These are phyloP conservation scores for Mortierella claussenii DNA, from an alignment of 192 early-diverging fungal species.

Conservation along the genomic window DNA sequence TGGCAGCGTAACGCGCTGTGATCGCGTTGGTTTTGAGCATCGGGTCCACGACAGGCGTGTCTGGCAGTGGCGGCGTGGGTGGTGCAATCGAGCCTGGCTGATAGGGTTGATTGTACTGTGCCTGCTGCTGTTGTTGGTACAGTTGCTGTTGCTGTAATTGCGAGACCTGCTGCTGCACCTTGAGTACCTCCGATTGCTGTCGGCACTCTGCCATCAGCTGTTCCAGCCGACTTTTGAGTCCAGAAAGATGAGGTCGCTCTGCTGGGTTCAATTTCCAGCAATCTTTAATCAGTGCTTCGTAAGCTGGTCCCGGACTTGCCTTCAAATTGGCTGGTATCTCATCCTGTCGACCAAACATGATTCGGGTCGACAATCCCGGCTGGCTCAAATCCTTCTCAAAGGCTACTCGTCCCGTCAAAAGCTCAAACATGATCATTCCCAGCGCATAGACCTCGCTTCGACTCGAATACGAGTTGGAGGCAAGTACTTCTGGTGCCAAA, in stretches of 20 bases:
- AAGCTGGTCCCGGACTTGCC: constrained; percentile 30
- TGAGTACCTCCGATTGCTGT: constrained; percentile 9
- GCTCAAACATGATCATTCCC: constrained; percentile 50
- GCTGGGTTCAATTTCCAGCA: constrained; percentile 42
- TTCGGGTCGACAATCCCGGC: constrained; percentile 31
- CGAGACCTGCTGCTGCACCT: constrained; percentile 6
- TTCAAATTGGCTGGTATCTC: constrained; percentile 25
- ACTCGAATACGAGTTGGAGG: constrained; percentile 31
- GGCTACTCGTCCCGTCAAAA: constrained; percentile 37
- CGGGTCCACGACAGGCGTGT: neutral
- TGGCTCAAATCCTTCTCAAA: constrained; percentile 33
- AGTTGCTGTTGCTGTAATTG: constrained; percentile 29
- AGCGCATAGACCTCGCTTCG: constrained; percentile 47
- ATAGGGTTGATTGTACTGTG: constrained; percentile 19
- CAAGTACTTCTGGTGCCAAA: constrained; percentile 40
- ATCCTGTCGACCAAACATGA: constrained; percentile 53
- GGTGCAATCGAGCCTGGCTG: constrained; percentile 17
- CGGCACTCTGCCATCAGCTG: constrained; percentile 34
- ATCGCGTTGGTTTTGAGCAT: neutral
- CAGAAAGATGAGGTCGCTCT: constrained; percentile 39
- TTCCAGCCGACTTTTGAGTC: constrained; percentile 37
- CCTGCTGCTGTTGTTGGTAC: constrained; percentile 36
- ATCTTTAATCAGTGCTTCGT: constrained; percentile 40
- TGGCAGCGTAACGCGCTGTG: neutral
- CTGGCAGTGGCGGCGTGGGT: constrained; percentile 23